Evolutionary conservation across 768 basidiomycete genomes (phyloP).

Genomic region (Dioszegia aurantiaca): DNA sequence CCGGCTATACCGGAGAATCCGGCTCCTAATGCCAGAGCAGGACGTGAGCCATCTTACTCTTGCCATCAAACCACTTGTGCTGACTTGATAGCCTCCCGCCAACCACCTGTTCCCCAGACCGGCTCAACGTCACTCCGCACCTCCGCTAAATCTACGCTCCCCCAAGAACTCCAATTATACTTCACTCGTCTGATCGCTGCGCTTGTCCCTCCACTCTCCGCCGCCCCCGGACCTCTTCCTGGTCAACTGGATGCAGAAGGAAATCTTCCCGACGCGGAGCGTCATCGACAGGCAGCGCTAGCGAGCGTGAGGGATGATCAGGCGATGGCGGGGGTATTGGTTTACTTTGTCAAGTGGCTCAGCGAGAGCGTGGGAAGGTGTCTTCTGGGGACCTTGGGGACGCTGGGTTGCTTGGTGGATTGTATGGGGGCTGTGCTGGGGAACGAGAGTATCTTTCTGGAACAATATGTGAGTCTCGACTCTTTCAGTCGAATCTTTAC

Average conservation of each 20-base stretch:
- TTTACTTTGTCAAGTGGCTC: conserved; percentile 92
- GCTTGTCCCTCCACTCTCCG: conserved; percentile 59
- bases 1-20: conserved; percentile 96
- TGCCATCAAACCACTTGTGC: background rate
- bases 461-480: conserved; percentile 78
- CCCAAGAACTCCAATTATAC: conserved; percentile 89
- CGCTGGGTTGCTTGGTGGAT: conserved; percentile 77
- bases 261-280: conserved; percentile 53
- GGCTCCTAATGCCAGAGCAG: conserved; percentile 47
- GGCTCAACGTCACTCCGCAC: conserved; percentile 56
- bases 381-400: conserved; percentile 59
- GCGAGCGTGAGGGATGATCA: conserved; percentile 85
- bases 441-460: conserved; percentile 84
- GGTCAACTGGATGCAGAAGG: conserved; percentile 53
- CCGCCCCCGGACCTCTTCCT: conserved; percentile 13
- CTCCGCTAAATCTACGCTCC: conserved; percentile 86
- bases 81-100: conserved; percentile 10
- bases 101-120: conserved; percentile 22
- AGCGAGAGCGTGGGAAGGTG: conserved; percentile 73
- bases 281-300: conserved; percentile 80
- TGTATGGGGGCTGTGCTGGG: conserved; percentile 79
- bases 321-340: conserved; percentile 82
- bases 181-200: conserved; percentile 85
- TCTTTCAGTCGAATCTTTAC: too few species aligned
- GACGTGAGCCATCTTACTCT: conserved; percentile 29